phyloP scores from a whole-genome alignment of 1,284 basidiomycete genomes.

The Kwoniella shivajii region DNA sequence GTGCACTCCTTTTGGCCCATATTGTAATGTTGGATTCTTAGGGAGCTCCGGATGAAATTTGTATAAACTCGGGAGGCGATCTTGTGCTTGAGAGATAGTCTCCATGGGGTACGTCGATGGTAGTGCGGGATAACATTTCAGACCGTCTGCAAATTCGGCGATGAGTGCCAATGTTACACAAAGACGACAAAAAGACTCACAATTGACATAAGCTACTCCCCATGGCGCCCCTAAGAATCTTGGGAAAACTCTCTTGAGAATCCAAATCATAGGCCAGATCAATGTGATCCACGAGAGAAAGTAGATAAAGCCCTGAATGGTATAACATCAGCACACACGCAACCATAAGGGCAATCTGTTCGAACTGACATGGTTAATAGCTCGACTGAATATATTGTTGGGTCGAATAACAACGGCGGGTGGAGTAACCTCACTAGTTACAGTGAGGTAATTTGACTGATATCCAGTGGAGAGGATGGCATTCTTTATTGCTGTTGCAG shows the following conservation, averaged over 20 bases:
- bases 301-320: conserved; percentile 60
- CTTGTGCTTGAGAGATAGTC: conserved; percentile 29
- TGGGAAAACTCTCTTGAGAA: conserved; percentile 55
- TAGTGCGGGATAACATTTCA: conserved; percentile 47
- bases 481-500: conserved; percentile 60
- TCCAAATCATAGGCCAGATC: conserved; percentile 72
- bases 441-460: conserved; percentile 56
- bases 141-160: conserved; percentile 19
- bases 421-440: conserved; percentile 58
- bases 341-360: background rate
- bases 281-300: conserved; percentile 65
- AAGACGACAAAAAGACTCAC: conserved; percentile 19
- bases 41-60: conserved; percentile 47
- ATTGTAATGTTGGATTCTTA: conserved; percentile 24
- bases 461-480: conserved; percentile 62
- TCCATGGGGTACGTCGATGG: conserved; percentile 44
- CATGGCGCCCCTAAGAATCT: conserved; percentile 33
- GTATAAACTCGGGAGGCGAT: conserved; percentile 36
- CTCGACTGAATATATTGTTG: conserved; percentile 63
- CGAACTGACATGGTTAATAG: conserved; percentile 60
- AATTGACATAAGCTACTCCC: conserved; percentile 27
- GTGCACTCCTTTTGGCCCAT: conserved; percentile 49
- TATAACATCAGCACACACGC: background rate
- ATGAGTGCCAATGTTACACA: background rate
- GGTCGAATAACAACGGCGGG: conserved; percentile 64